Evolutionary conservation across 306 rosid genomes (phyloP), one percentile per base, ranked within the genome.

Genomic region (Cucurbita moschata): DNA sequence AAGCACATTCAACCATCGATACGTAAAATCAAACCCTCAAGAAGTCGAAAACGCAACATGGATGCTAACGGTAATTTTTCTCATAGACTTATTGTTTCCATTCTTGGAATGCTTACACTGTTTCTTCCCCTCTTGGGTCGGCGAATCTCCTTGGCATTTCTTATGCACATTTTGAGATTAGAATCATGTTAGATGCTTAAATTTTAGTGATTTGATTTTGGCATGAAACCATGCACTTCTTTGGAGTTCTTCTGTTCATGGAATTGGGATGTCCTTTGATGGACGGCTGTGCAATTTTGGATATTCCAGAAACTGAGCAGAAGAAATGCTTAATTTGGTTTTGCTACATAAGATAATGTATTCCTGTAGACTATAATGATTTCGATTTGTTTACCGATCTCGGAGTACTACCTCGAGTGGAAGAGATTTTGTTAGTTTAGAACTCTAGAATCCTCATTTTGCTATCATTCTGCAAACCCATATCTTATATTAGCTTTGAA

Each of bases 1-100:
- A 60, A 88, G 95, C 84, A 89, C 96, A 70, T 92, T 92, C 80
- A 92, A 92, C 84, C 98, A 92, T 83, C 96, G 98, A 15, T 89
- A 92, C 26, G 98, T 92, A 76, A 92, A 92, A 84, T 92, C 95
- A 68, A 92, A 92, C 77, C 95, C 98, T 14, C 96, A 92, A 80
- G 96, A 92, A 82, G 96, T 92, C 63, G 98, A 92, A 87, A 92
- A 92, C 35, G 98, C 98, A 21, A 92, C 98, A 0, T 92, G 98
- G 96, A 92, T 92, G 96, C 83, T 92, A 64, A 92, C 97, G 95
- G 97, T 92, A 88, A 54, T 69, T 23, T 79, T 77, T 78, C 81
- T 0, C 74, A 35, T 74, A 49, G 7, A 35, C 50, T 15, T 71
- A 10, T 68, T 68, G 56, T 19, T 68, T 68, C 9, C 9, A 21